phyloP scores from a whole-genome alignment of 257 asterid species.

The Osmanthus fragrans region DNA sequence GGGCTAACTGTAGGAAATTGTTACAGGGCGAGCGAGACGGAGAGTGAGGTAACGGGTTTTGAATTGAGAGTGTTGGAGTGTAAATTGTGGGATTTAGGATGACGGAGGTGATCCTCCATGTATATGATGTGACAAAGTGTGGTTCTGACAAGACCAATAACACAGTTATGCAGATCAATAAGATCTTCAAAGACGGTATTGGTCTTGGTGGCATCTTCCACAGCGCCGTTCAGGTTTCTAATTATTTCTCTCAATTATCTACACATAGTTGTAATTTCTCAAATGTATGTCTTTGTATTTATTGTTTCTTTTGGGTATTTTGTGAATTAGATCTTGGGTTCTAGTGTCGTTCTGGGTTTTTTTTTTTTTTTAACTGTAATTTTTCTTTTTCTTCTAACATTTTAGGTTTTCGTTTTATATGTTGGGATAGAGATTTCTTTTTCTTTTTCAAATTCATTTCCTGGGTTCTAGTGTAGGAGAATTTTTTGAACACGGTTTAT shows the following conservation, averaged over 20 bases:
- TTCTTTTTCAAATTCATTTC: not conserved
- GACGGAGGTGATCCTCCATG: slow-evolving; percentile 84
- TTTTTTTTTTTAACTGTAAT: not conserved
- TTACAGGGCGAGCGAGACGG: not conserved
- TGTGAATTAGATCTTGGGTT: slow-evolving; percentile 38
- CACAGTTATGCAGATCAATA: slow-evolving; percentile 92
- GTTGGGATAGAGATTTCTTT: not conserved
- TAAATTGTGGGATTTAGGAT: slow-evolving; percentile 18
- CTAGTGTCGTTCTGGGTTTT: slow-evolving; percentile 6
- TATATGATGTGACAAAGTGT: slow-evolving; percentile 93
- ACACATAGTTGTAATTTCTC: not conserved
- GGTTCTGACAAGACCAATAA: slow-evolving; percentile 86
- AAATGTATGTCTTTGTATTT: not conserved
- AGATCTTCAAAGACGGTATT: slow-evolving; percentile 94
- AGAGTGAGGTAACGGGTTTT: slow-evolving; percentile 35
- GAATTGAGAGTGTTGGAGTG: not conserved
- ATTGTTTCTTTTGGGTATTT: not conserved
- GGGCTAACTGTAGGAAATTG: not conserved
- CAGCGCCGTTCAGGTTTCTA: slow-evolving; percentile 90
- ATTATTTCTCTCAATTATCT: not conserved
- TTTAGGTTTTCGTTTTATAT: not conserved
- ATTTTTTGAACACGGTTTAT: not conserved
- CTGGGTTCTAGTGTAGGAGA: slow-evolving; percentile 1
- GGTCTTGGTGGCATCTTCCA: slow-evolving; percentile 99
- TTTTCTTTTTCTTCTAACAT: not conserved